These are phyloP conservation scores for Cornus florida DNA, from an alignment of 148 eudicot species.

Conservation along the genomic window DNA sequence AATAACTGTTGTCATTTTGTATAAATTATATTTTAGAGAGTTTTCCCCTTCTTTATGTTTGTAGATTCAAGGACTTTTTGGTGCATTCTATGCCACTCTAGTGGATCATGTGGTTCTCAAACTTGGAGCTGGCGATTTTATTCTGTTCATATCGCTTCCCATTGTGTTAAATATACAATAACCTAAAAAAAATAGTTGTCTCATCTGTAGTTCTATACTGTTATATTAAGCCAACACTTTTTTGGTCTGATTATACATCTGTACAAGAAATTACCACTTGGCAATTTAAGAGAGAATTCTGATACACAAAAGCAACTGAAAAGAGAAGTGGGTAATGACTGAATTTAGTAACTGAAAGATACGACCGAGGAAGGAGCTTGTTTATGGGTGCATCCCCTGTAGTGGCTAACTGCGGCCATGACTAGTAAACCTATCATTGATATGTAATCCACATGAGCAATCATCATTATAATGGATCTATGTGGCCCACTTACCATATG, in stretches of 20 bases:
- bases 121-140: slow-evolving; percentile 1
- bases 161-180: not conserved
- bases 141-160: not conserved
- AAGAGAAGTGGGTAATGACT: not conserved
- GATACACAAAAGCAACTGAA: not conserved
- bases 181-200: not conserved
- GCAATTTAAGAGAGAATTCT: not conserved
- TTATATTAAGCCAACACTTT: not conserved
- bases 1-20: not conserved
- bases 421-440: too few relatives aligned
- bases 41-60: not conserved
- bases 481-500: not conserved
- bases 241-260: not conserved
- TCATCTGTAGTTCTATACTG: not conserved
- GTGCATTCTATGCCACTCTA: not conserved
- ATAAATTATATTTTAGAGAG: not conserved
- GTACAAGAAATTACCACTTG: not conserved
- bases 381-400: too few relatives aligned
- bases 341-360: too few relatives aligned
- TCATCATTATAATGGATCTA: too few relatives aligned
- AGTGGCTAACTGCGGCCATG: not conserved
- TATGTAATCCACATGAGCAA: too few relatives aligned
- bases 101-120: not conserved
- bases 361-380: too few relatives aligned
- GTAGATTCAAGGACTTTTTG: not conserved